These are phyloP conservation scores for Excoecaria agallocha DNA, from an alignment of 345 rosid genomes.

Conservation along the genomic window DNA sequence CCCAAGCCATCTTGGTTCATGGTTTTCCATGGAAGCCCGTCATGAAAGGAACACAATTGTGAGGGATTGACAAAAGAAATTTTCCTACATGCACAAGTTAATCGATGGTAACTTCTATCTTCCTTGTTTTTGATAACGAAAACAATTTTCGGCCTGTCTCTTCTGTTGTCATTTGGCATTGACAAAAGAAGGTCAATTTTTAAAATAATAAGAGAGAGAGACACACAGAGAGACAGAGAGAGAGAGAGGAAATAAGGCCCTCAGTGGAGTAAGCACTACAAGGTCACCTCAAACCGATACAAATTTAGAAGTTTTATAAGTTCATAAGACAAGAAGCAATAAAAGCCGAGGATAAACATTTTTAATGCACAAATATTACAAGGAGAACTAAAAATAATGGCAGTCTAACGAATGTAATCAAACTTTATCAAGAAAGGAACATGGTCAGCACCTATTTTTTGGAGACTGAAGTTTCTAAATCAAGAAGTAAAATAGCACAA, in stretches of 20 bases:
- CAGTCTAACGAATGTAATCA: not conserved
- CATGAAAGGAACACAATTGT: constrained; percentile 14
- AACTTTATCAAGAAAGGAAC: not conserved
- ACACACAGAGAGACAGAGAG: too few species aligned
- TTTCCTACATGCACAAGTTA: constrained; percentile 4
- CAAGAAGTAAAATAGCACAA: not conserved
- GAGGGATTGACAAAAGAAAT: constrained; percentile 2
- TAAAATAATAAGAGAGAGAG: too few species aligned
- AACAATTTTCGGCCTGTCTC: not conserved
- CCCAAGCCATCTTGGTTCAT: constrained; percentile 66
- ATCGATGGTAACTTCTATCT: not conserved
- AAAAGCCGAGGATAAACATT: not conserved
- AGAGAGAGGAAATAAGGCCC: not conserved
- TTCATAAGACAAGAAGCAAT: not conserved
- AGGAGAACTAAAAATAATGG: not conserved
- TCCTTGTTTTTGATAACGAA: not conserved
- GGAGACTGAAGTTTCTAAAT: not conserved
- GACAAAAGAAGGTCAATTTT: not conserved
- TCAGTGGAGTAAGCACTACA: not conserved
- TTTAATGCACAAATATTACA: not conserved
- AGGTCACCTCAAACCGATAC: not conserved
- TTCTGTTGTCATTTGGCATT: not conserved
- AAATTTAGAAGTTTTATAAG: not conserved
- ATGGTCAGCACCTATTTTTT: not conserved
- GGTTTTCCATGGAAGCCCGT: constrained; percentile 50